Evolutionary conservation across 2,329 filamentous ascomycete genomes (phyloP).

Genomic region (Esteya vermicola): DNA sequence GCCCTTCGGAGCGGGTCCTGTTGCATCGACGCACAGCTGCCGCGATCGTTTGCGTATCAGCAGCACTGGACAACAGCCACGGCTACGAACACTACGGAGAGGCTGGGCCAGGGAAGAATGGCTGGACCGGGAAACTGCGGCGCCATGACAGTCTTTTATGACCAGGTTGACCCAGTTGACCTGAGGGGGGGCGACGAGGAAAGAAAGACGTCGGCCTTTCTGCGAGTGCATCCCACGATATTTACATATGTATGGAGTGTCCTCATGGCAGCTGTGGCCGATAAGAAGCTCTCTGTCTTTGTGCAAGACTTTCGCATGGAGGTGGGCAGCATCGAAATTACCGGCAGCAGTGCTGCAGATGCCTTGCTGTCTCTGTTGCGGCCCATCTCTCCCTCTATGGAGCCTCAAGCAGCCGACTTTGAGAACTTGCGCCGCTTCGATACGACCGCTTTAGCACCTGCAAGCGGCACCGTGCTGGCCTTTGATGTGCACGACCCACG

Average conservation of each 20-base stretch:
- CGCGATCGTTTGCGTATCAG: slow-evolving; percentile 10
- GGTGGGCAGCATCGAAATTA: slow-evolving; percentile 43
- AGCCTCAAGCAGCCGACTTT: slow-evolving; percentile 27
- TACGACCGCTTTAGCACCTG: slow-evolving; percentile 55
- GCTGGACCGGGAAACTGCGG: slow-evolving; percentile 9
- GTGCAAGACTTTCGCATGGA: slow-evolving; percentile 59
- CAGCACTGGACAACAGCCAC: background rate
- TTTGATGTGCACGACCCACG: slow-evolving; percentile 71
- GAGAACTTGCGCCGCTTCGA: slow-evolving; percentile 42
- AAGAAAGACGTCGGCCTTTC: too few relatives aligned
- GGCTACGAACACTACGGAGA: too few relatives aligned
- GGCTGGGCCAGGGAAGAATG: too few relatives aligned
- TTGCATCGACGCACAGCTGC: slow-evolving; percentile 9
- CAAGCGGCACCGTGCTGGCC: slow-evolving; percentile 52
- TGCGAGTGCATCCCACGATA: slow-evolving; percentile 59
- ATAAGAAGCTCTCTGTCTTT: slow-evolving; percentile 45
- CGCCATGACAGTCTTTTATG: slow-evolving; percentile 7
- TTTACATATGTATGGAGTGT: slow-evolving; percentile 57
- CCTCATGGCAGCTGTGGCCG: slow-evolving; percentile 37
- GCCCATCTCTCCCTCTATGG: slow-evolving; percentile 15
- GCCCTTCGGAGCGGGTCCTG: slow-evolving; percentile 2
- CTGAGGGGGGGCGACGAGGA: too few relatives aligned
- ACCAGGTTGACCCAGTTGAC: background rate
- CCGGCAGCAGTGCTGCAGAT: slow-evolving; percentile 63
- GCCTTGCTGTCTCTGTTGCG: slow-evolving; percentile 56